Base-by-base conservation (phyloP, 768 basidiomycete species). In the Cubamyces lactineus region DNA sequence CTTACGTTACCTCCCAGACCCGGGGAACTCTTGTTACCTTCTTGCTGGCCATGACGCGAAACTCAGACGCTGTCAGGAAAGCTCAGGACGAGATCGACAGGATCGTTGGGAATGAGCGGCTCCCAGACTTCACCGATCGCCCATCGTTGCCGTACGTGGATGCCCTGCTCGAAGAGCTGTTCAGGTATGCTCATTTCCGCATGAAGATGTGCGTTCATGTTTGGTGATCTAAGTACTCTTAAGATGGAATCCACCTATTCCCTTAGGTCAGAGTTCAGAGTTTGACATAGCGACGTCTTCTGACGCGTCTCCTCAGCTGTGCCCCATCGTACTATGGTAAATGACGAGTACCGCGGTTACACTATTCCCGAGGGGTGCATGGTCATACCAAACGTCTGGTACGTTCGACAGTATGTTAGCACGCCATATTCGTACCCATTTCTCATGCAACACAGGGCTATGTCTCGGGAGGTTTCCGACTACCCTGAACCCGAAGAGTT, bases 401-500 rank as follows among this genome's bases (percentile, higher is more conserved):
- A 9, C 34, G 34, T 34, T 9, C 34, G 5, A 34, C 34, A 9
- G n/a, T n/a, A n/a, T n/a, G n/a, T n/a, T n/a, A n/a, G n/a, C n/a
- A n/a, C n/a, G n/a, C n/a, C n/a, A n/a, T n/a, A n/a, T n/a, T n/a
- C n/a, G n/a, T n/a, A n/a, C n/a, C n/a, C n/a, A n/a, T n/a, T n/a
- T n/a, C n/a, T n/a, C n/a, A n/a, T n/a, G n/a, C n/a, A n/a, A n/a
- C n/a, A n/a, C 26, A 70, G 71, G 73, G 73, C 54, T 6, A 71
- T 74, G 45, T 59, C 67, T 21, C 68, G 67, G 21, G 64, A 71
- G 47, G 16, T 53, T 15, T 42, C 43, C 0, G 16, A 58, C 5
- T 86, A 79, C 65, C 68, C 76, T 8, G 68, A 83, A 30, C 80
- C 84, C 17, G 73, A 79, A 11, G 66, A 57, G 40, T 86, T 86